phyloP scores from a whole-genome alignment of 2,329 filamentous ascomycete genomes.

The Amesomyces nigricolor region DNA sequence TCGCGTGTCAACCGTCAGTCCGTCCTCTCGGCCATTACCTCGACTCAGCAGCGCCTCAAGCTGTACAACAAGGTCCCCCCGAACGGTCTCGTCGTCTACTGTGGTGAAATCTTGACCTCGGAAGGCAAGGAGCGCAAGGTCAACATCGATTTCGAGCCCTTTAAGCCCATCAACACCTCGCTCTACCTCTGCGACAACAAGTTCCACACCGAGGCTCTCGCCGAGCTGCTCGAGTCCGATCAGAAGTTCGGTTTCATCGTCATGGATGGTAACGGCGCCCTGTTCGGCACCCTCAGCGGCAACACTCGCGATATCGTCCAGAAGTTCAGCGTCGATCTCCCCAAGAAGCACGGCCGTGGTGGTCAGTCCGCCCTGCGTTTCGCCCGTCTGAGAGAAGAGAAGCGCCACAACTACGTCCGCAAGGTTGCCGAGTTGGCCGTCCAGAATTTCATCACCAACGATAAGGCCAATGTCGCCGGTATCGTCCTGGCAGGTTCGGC shows the following conservation, averaged over 20 bases:
- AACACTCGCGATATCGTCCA: constrained; percentile 96
- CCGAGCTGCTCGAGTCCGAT: constrained; percentile 95
- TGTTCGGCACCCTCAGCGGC: constrained; percentile 93
- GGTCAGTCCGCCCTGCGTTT: constrained; percentile 99
- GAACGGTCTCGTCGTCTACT: constrained; percentile 97
- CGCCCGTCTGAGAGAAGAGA: constrained; percentile 97
- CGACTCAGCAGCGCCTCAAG: constrained; percentile 97
- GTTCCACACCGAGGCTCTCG: constrained; percentile 96
- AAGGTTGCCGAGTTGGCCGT: constrained; percentile 97
- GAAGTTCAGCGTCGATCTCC: constrained; percentile 97
- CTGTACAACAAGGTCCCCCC: constrained; percentile 98
- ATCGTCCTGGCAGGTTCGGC: constrained; percentile 93
- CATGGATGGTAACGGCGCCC: constrained; percentile 98
- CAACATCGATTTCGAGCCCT: constrained; percentile 99
- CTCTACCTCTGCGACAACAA: constrained; percentile 99
- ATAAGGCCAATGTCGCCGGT: constrained; percentile 97
- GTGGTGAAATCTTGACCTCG: constrained; percentile 98
- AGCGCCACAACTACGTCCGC: constrained; percentile 99
- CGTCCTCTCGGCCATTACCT: constrained; percentile 95
- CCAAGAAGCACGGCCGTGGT: constrained; percentile 99
- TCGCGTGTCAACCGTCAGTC: constrained; percentile 98
- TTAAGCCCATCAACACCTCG: constrained; percentile 99
- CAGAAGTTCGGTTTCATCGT: constrained; percentile 99
- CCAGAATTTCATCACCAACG: constrained; percentile 96
- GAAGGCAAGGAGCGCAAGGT: constrained; percentile 99